These are phyloP conservation scores for Platanthera zijinensis DNA, from an alignment of 106 monocot species.

Conservation along the genomic window DNA sequence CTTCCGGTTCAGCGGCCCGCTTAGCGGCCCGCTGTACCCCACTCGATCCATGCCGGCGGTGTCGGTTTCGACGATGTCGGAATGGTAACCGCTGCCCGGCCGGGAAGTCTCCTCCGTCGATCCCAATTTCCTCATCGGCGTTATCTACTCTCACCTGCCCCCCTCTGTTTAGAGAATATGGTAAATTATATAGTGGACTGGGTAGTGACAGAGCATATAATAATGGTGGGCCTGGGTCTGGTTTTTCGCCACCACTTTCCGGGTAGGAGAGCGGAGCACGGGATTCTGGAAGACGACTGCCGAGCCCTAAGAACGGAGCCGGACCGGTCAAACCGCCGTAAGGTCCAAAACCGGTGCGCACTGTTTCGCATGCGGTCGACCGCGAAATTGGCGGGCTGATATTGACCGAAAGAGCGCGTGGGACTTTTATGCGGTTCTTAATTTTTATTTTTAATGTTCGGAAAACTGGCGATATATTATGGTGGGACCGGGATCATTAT, in stretches of 20 bases:
- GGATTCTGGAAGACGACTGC: background rate
- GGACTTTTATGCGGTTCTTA: background rate
- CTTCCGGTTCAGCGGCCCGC: conserved; percentile 58
- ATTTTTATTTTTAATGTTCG: background rate
- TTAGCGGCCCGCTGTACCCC: conserved; percentile 50
- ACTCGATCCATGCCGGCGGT: conserved; percentile 12
- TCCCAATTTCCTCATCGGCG: background rate
- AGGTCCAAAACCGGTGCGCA: background rate
- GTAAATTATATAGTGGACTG: background rate
- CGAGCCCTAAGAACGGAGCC: background rate
- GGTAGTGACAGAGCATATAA: background rate
- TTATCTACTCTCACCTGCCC: too few species aligned
- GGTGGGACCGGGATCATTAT: too few species aligned
- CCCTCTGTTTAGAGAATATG: background rate
- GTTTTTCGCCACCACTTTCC: background rate
- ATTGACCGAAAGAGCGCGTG: background rate
- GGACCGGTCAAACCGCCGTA: background rate
- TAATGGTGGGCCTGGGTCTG: too few species aligned
- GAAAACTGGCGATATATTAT: too few species aligned
- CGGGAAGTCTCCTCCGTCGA: background rate
- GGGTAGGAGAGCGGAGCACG: background rate
- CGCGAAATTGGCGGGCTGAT: background rate
- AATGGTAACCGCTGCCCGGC: background rate
- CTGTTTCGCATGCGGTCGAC: background rate
- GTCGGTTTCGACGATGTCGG: conserved; percentile 5